Conservation (phyloP, 495 filamentous ascomycete species). For the Penicillium crystallinum region DNA sequence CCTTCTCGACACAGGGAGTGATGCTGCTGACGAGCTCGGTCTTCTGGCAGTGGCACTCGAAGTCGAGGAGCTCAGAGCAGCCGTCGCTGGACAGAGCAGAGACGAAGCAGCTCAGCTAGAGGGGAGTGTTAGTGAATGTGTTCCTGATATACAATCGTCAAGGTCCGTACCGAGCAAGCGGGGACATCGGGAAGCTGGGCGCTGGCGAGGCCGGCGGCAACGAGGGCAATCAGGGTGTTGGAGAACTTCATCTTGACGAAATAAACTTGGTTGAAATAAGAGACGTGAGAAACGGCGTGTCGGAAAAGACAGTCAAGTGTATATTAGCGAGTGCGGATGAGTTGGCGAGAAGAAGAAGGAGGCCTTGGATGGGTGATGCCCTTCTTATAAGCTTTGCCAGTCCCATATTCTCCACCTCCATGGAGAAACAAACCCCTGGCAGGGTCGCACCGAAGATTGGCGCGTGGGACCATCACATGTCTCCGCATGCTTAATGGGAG, state of each 20-base stretch:
- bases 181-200: conserved; percentile 41
- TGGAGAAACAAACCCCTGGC: background rate
- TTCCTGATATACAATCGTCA: background rate
- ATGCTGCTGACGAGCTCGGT: conserved; percentile 32
- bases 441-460: conserved; percentile 10
- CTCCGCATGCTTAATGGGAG: conserved; percentile 4
- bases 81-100: conserved; percentile 36
- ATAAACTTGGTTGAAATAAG: background rate
- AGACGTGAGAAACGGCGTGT: conserved; percentile 1
- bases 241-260: conserved; percentile 40
- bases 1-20: conserved; percentile 42
- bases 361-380: conserved; percentile 5
- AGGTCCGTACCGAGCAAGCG: conserved; percentile 37
- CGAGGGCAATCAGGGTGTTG: conserved; percentile 27
- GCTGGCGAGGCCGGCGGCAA: conserved; percentile 33
- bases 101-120: conserved; percentile 42
- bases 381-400: conserved; percentile 22
- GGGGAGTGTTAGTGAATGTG: conserved; percentile 1
- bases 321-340: conserved; percentile 20
- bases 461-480: conserved; percentile 19
- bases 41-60: conserved; percentile 49
- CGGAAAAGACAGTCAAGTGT: conserved; percentile 25
- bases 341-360: conserved; percentile 6
- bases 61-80: conserved; percentile 41
- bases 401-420: background rate